A percentile compares a stretch with the other conserved stretches of the same genome.
phyloP scores from a whole-genome alignment of 176 grass and related monocot genomes.

The Pontederia paniculata region DNA sequence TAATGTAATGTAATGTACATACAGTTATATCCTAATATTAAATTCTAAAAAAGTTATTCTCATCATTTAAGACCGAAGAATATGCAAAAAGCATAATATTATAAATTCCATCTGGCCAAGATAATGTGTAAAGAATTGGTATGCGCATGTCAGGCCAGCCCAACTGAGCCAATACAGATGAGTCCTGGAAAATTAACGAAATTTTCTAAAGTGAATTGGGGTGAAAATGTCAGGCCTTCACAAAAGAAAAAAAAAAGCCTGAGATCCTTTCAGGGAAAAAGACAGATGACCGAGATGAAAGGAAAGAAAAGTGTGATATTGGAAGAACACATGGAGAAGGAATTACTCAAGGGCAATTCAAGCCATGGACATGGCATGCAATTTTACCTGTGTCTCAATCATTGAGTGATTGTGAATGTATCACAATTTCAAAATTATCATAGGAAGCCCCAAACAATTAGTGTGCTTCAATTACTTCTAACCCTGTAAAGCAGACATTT shows the following conservation, averaged over 20 bases:
- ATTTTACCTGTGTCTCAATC: constrained; percentile 93
- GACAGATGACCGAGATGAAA: too few relatives aligned
- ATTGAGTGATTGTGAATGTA: constrained; percentile 98
- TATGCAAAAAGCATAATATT: too few relatives aligned
- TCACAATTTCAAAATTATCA: constrained; percentile 91
- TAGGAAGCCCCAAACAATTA: constrained; percentile 93
- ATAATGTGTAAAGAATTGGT: constrained; percentile 92
- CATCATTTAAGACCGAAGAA: too few relatives aligned
- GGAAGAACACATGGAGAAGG: too few relatives aligned
- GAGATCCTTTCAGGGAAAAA: too few relatives aligned
- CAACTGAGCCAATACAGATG: constrained; percentile 81
- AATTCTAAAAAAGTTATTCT: too few relatives aligned
- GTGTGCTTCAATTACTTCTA: constrained; percentile 99
- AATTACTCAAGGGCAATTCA: too few relatives aligned
- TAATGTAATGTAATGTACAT: too few relatives aligned
- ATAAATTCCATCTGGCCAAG: constrained; percentile 91
- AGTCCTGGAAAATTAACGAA: constrained; percentile 44
- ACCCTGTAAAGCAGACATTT: constrained; percentile 35
- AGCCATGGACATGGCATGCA: neutral
- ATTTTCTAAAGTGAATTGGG: neutral
- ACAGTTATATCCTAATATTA: too few relatives aligned
- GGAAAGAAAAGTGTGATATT: too few relatives aligned
- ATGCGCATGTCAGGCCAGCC: constrained; percentile 96
- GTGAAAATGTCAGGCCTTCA: too few relatives aligned
- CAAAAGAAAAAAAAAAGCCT: too few relatives aligned